phyloP scores from a whole-genome alignment of 345 rosid species.

The Turritis glabra region DNA sequence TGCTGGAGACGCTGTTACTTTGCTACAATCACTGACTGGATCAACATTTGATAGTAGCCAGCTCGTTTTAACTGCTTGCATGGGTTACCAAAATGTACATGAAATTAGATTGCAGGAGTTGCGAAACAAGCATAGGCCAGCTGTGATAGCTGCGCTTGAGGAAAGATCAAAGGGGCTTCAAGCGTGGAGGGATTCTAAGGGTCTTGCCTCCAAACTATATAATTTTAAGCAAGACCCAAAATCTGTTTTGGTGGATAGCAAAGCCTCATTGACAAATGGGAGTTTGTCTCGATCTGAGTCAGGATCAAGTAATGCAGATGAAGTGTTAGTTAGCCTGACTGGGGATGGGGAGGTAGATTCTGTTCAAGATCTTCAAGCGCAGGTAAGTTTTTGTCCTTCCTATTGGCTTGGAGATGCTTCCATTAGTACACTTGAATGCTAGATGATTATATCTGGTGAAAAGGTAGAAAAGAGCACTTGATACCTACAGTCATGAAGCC shows the following conservation, averaged over 20 bases:
- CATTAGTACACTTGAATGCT: slow-evolving; percentile 3
- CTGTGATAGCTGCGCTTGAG: slow-evolving; percentile 77
- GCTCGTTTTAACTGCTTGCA: slow-evolving; percentile 96
- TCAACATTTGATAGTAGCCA: slow-evolving; percentile 99
- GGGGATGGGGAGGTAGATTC: slow-evolving; percentile 74
- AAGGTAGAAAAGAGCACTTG: not conserved
- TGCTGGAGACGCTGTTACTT: slow-evolving; percentile 99
- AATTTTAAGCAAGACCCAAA: slow-evolving; percentile 82
- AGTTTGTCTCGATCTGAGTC: slow-evolving; percentile 71
- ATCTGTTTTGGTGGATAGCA: slow-evolving; percentile 60
- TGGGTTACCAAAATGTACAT: slow-evolving; percentile 95
- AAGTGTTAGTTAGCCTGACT: slow-evolving; percentile 63
- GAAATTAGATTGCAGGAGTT: slow-evolving; percentile 74
- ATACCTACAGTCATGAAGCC: slow-evolving; percentile 18
- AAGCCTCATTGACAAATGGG: slow-evolving; percentile 53
- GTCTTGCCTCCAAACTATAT: slow-evolving; percentile 90
- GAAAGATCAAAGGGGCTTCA: slow-evolving; percentile 95
- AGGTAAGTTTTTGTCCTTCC: slow-evolving; percentile 49
- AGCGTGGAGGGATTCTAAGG: slow-evolving; percentile 86
- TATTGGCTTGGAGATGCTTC: slow-evolving; percentile 26
- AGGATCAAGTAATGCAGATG: slow-evolving; percentile 76
- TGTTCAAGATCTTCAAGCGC: slow-evolving; percentile 85
- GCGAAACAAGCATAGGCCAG: slow-evolving; percentile 85
- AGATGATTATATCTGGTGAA: slow-evolving; percentile 2
- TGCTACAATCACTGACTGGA: slow-evolving; percentile 93